Percentiles rank a stretch among this genome's conserved stretches.
Conservation (phyloP, 2,329 filamentous ascomycete species). For the Mollisiaceae sp. region DNA sequence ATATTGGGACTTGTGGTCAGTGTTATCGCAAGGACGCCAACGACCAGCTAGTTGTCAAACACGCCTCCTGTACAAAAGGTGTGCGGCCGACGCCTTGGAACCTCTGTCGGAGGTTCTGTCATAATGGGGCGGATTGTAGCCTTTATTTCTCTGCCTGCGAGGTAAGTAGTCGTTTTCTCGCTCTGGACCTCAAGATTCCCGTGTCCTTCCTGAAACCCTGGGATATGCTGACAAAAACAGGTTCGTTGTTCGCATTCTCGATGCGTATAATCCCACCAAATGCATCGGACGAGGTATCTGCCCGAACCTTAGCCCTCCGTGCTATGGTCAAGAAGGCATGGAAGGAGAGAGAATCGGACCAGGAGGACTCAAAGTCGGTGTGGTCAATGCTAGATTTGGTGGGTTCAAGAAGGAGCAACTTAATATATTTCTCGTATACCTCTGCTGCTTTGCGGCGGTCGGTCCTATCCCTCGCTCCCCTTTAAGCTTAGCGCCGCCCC, state of each 20-base stretch:
- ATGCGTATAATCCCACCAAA: too few species aligned
- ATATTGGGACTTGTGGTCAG: slow-evolving; percentile 1
- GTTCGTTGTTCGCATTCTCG: not conserved
- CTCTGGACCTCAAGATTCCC: not conserved
- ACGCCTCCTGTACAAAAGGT: not conserved
- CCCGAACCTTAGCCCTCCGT: too few species aligned
- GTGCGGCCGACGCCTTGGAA: not conserved
- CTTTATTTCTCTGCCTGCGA: not conserved
- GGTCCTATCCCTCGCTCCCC: not conserved
- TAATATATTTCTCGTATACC: too few species aligned
- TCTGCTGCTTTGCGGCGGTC: too few species aligned
- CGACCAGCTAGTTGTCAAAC: not conserved
- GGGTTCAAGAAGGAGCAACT: too few species aligned
- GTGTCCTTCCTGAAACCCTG: not conserved
- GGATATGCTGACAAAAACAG: not conserved
- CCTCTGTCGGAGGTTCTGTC: not conserved
- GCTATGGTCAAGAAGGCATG: too few species aligned
- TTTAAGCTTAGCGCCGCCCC: not conserved
- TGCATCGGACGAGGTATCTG: too few species aligned
- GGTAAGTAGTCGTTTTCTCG: not conserved
- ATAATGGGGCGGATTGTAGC: not conserved
- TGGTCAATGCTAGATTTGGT: too few species aligned
- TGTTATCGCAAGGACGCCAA: slow-evolving; percentile 3
- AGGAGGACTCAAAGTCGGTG: too few species aligned
- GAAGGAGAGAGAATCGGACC: too few species aligned